phyloP scores from a whole-genome alignment of 495 filamentous ascomycete species.

The Aspergillus nanangensis region DNA sequence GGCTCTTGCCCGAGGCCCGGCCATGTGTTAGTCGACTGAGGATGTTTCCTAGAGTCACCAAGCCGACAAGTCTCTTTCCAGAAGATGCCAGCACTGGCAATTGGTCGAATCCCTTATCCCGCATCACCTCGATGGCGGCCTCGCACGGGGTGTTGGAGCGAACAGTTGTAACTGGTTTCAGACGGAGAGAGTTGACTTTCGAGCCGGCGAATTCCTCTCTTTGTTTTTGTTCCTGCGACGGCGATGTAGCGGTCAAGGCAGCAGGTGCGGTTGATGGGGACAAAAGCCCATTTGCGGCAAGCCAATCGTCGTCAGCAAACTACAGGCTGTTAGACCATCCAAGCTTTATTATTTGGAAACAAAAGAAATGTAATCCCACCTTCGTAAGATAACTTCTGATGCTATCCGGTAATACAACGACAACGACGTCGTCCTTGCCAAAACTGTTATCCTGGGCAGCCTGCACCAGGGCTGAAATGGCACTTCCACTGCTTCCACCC shows the following conservation, averaged over 20 bases:
- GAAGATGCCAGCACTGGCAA: constrained; percentile 77
- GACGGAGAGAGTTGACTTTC: constrained; percentile 72
- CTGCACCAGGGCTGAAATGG: constrained; percentile 78
- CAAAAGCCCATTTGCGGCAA: constrained; percentile 88
- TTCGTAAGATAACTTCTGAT: constrained; percentile 98
- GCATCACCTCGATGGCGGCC: constrained; percentile 93
- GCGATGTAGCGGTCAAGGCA: constrained; percentile 35
- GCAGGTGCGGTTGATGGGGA: constrained; percentile 50
- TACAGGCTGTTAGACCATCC: too few relatives aligned
- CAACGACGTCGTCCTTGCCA: constrained; percentile 73
- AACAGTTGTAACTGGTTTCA: constrained; percentile 90
- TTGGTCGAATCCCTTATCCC: constrained; percentile 94
- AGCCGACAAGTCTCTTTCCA: constrained; percentile 70
- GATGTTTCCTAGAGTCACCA: constrained; percentile 93
- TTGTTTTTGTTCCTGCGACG: constrained; percentile 21
- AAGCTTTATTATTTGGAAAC: too few relatives aligned
- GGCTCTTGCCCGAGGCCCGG: constrained; percentile 64
- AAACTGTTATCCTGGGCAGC: constrained; percentile 72
- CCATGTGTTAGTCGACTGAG: constrained; percentile 82
- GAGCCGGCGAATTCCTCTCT: constrained; percentile 62
- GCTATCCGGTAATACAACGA: constrained; percentile 90
- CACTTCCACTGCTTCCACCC: constrained; percentile 90
- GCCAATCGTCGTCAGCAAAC: constrained; percentile 98
- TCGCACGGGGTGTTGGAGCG: constrained; percentile 61
- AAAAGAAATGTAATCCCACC: too few relatives aligned